These are phyloP conservation scores for Colletotrichum sp. DNA, from an alignment of 2,329 filamentous ascomycete genomes.

Conservation along the genomic window DNA sequence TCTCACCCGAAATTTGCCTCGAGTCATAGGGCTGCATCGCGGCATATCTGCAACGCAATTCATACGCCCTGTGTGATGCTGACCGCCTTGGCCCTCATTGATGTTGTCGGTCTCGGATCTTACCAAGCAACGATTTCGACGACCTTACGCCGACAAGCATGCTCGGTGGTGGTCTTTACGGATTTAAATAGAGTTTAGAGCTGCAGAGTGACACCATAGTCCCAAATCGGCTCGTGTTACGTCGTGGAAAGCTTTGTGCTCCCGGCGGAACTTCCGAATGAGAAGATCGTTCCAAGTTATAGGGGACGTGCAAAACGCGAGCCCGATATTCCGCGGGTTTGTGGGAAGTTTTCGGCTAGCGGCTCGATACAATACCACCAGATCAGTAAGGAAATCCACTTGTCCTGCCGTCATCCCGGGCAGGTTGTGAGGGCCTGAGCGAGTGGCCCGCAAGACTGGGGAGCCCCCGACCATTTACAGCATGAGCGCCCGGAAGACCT, in stretches of 20 bases:
- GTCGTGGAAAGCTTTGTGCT: neutral
- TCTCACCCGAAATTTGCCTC: neutral
- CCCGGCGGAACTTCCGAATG: neutral
- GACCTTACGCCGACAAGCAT: neutral
- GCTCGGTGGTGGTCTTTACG: neutral
- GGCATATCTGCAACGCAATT: neutral
- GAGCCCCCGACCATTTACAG: neutral
- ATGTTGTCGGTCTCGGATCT: neutral
- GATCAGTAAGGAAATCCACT: neutral
- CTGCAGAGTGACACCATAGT: neutral
- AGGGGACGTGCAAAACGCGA: neutral
- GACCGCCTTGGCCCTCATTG: neutral
- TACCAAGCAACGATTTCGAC: neutral
- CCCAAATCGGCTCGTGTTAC: neutral
- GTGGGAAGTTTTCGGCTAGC: neutral
- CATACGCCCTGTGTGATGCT: neutral
- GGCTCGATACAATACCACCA: neutral
- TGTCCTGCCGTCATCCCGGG: neutral
- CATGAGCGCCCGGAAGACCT: accelerated
- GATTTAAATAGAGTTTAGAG: neutral
- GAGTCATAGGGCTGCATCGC: neutral
- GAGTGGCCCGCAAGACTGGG: neutral
- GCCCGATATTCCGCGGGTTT: neutral
- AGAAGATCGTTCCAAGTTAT: neutral
- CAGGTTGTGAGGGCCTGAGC: neutral